These are phyloP conservation scores for Solanum virginianum DNA, from an alignment of 257 asterid species.

Conservation along the genomic window DNA sequence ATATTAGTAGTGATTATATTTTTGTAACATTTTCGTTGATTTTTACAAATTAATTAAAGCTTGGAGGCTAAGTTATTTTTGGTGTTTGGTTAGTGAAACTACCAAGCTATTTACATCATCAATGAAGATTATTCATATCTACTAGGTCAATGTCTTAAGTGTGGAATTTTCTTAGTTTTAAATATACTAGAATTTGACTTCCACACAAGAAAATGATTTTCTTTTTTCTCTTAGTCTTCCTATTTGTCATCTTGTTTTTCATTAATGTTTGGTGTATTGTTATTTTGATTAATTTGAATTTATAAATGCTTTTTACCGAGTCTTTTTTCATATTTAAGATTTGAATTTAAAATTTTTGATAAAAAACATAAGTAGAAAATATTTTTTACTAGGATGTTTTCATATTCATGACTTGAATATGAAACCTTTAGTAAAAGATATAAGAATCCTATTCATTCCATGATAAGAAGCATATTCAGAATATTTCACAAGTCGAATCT, in stretches of 20 bases:
- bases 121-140: not conserved
- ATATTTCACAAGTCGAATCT: no score
- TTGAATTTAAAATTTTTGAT: no score
- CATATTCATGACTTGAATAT: not conserved
- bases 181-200: not conserved
- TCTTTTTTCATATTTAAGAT: not conserved
- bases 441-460: not conserved
- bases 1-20: not conserved
- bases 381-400: not conserved
- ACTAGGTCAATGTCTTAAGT: not conserved
- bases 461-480: no score
- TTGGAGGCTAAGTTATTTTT: slow-evolving; percentile 1
- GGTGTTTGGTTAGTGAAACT: not conserved
- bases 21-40: not conserved
- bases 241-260: not conserved
- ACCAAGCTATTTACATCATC: not conserved
- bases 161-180: not conserved
- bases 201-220: not conserved
- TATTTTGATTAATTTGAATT: not conserved
- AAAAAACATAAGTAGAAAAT: not conserved
- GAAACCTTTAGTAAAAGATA: not conserved
- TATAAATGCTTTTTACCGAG: not conserved
- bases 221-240: not conserved
- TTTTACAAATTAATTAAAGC: not conserved
- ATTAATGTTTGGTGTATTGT: not conserved